Conservation (phyloP, 1,284 basidiomycete genomes). For the Dichomitus squalens region DNA sequence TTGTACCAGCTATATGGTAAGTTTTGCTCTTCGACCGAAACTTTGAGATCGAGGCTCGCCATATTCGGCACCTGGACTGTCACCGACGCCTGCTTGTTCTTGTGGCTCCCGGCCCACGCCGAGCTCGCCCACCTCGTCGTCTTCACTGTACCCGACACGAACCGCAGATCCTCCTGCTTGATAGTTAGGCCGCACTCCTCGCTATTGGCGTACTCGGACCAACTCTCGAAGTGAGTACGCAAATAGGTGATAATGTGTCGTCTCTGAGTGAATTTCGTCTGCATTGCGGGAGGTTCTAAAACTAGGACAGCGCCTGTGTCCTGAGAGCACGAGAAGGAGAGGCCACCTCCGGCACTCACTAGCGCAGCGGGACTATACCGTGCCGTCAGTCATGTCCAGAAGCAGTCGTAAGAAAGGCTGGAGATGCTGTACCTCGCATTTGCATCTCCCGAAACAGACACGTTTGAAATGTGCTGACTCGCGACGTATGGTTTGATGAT, state of each 20-base stretch:
- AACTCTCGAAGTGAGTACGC: conserved; percentile 18
- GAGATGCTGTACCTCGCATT: too few species aligned
- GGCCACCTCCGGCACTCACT: too few species aligned
- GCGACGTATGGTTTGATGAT: too few species aligned
- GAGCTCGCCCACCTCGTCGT: conserved; percentile 12
- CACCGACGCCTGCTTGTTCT: neutral
- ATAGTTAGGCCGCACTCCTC: conserved; percentile 8
- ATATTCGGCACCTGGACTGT: neutral
- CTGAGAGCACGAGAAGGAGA: too few species aligned
- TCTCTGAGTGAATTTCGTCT: too few species aligned
- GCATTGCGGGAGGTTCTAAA: too few species aligned
- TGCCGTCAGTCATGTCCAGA: too few species aligned
- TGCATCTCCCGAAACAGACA: too few species aligned
- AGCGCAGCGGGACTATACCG: too few species aligned
- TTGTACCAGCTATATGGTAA: neutral
- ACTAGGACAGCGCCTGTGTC: too few species aligned
- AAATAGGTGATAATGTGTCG: conserved; percentile 9
- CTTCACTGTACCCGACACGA: conserved; percentile 11
- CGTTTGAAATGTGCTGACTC: too few species aligned
- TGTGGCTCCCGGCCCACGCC: conserved; percentile 2
- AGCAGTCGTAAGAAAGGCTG: too few species aligned
- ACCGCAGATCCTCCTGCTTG: conserved; percentile 15
- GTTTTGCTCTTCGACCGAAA: neutral
- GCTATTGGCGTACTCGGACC: conserved; percentile 19
- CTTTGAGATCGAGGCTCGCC: neutral